Evolutionary conservation across 768 basidiomycete genomes (phyloP), one percentile per base, ranked within the genome.

Genomic region (Mycena maculata): DNA sequence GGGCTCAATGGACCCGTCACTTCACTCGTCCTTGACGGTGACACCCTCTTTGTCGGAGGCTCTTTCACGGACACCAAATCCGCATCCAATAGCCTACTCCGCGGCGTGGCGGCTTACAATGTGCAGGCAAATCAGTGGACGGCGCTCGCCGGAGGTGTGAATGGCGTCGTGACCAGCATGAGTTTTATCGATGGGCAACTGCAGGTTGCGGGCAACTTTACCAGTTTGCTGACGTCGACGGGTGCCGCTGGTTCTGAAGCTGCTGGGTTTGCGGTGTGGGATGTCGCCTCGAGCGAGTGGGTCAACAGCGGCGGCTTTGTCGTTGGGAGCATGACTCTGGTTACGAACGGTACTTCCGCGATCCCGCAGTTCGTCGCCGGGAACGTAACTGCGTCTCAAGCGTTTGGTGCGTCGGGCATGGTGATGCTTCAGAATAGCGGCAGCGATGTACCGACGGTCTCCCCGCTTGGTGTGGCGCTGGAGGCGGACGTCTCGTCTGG

Each of bases 1-100:
- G 98, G 98, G 12, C 83, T 99, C 59, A 89, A 96, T 74, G 96
- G 93, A 4, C 78, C 85, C 11, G 94, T 99, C 11, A 82, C 85
- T 11, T 86, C 93, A 0, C 76, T 96, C 42, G 81, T 85, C n/a
- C 72, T 92, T 33, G 79, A 84, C 59, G 89, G 87, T 13, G 84
- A 92, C 71, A 82, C 81, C 22, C 78, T 99, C 13, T 98, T 86
- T 75, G 88, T 96, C 42, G 97, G 95, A n/a, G 98, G 98, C 1
- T 82, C 88, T 0, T 99, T 99, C 81, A 85, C 83, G 0, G 90
- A 92, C 67, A 92, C 94, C 0, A 76, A 77, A 2, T 80, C 84
- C 7, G 79, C 83, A 18, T 87, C 90, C 0, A 85, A 84, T 49
- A 86, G 86, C 59, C 80, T 78, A 36, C 79, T 95, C 38, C 77